phyloP scores from a whole-genome alignment of 2,329 filamentous ascomycete species.

The Phaeosphaeria sp. region DNA sequence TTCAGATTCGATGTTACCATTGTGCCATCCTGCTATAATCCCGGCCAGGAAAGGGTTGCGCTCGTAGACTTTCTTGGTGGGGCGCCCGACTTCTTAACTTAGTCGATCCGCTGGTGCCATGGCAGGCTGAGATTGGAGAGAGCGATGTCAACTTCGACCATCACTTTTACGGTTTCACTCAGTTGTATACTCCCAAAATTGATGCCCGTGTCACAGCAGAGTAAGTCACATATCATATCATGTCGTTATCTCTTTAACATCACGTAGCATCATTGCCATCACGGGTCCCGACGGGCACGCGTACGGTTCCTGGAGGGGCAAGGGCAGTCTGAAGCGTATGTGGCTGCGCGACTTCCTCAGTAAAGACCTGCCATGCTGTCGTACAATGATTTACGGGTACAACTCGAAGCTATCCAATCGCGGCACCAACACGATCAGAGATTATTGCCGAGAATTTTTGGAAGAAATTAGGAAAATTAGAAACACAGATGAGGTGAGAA shows the following conservation, averaged over 20 bases:
- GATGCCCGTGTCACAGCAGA: not conserved
- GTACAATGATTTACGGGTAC: not conserved
- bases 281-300: not conserved
- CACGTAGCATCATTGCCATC: not conserved
- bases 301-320: not conserved
- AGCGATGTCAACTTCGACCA: not conserved
- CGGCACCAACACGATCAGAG: not conserved
- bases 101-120: not conserved
- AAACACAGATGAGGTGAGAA: not conserved
- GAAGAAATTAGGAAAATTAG: not conserved
- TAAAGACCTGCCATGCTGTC: not conserved
- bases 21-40: not conserved
- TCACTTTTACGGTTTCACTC: not conserved
- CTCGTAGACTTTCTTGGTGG: not conserved
- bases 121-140: not conserved
- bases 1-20: not conserved
- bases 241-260: not conserved
- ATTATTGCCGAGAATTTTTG: not conserved
- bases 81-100: not conserved
- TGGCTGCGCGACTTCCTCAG: not conserved
- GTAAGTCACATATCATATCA: not conserved
- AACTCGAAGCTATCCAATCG: not conserved
- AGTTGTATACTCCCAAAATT: not conserved
- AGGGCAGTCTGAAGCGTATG: not conserved
- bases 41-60: not conserved